Base-by-base conservation (phyloP, 352 stramenopile genomes). In the Globisporangium alternatum region DNA sequence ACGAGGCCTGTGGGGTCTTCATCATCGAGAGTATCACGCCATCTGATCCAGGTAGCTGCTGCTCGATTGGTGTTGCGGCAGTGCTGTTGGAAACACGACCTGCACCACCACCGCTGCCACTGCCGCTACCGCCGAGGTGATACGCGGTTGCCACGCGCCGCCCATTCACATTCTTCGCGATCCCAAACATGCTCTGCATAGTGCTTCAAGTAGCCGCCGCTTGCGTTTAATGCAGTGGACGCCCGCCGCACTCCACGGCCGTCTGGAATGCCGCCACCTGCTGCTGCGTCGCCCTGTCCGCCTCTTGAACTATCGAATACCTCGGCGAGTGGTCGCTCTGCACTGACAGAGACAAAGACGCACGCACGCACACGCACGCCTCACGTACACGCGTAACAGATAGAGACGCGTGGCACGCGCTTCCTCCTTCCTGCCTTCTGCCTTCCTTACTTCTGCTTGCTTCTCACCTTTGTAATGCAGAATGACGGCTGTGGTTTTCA, bases 121-220 rank as follows among this genome's bases (percentile, higher is more conserved):
- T 45, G n/a, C 43, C 43, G 17, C 41, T 47, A 19, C 78, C 81
- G 51, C 71, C 69, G 54, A 91, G 62, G 56, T 89, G 81, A 56
- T 85, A 87, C 53, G 78, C 81, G 25, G 77, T 80, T 65, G 79
- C 81, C n/a, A 77, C 82, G 37, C 80, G 78, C 44, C 84, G 65
- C 25, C 74, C 67, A 43, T 84, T 89, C 66, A 87, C 81, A 75
- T 83, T 88, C 69, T 88, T 90, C 56, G 81, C 76, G 60, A 88
- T 66, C 0, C 76, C 78, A 48, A 90, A 78, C 15, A 77, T 71
- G 56, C 68, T 80, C 67, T 87, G 77, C 81, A 90, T 90, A 5
- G 7, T 25, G 43, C 19, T 22, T 21, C 9, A 21, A 10, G 39
- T 13, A 45, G 39, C 5, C 5, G 13, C 39, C 15, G 39, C 13